Evolutionary conservation across 106 monocot genomes (phyloP).

Genomic region (Allium cepa): DNA sequence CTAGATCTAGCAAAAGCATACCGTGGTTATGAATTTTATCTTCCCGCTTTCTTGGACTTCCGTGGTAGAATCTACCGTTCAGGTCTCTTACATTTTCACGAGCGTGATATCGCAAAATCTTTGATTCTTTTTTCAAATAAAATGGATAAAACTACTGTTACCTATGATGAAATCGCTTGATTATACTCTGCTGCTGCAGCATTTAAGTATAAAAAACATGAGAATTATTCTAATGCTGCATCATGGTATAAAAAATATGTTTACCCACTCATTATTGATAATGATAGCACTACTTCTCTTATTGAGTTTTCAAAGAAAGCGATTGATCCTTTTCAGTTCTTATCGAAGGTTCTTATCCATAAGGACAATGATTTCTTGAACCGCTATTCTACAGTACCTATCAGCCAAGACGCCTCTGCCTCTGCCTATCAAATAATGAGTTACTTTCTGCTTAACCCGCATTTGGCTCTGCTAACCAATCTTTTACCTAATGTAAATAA

Average conservation of each 20-base stretch:
- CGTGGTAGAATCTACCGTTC: too few relatives aligned
- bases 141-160: background rate
- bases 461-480: background rate
- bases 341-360: too few relatives aligned
- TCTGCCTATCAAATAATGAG: conserved; percentile 6
- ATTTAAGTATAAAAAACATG: too few relatives aligned
- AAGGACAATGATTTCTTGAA: too few relatives aligned
- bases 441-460: background rate
- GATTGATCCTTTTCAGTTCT: too few relatives aligned
- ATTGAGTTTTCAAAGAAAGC: too few relatives aligned
- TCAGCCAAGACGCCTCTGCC: background rate
- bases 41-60: too few relatives aligned
- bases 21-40: background rate
- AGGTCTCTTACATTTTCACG: too few relatives aligned
- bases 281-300: background rate
- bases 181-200: background rate
- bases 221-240: conserved; percentile 9
- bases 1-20: background rate
- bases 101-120: too few relatives aligned
- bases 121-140: too few relatives aligned
- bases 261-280: background rate
- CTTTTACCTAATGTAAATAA: too few relatives aligned
- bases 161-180: background rate
- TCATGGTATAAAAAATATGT: background rate
- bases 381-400: background rate